Percentiles rank a stretch among this genome's conserved stretches.
Evolutionary conservation across 192 early-diverging fungal species (phyloP).

Genomic region (Physocladia obscura): DNA sequence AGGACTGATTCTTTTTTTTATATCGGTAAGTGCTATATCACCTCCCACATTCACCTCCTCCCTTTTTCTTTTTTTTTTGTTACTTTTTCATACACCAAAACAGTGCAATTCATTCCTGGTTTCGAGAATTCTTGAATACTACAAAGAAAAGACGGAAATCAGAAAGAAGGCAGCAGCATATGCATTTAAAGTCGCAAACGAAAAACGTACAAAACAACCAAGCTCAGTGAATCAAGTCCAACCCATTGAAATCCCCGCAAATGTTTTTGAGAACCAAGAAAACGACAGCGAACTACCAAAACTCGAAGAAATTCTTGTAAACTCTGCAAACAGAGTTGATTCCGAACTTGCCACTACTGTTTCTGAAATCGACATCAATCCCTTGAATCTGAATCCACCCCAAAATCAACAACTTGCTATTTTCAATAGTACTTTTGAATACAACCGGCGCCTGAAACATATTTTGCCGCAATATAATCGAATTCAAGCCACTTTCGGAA

Average conservation of each 20-base stretch:
- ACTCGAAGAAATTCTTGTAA: not conserved
- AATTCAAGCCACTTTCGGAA: conserved; percentile 34
- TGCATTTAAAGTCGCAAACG: conserved; percentile 8
- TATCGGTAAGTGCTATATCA: conserved; percentile 1
- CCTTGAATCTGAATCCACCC: not conserved
- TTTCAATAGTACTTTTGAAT: conserved; percentile 25
- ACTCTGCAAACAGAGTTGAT: too few species aligned
- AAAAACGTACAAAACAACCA: not conserved
- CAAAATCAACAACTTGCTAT: not conserved
- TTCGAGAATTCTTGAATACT: conserved; percentile 17
- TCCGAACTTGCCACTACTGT: too few species aligned
- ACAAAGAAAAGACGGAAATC: conserved; percentile 25
- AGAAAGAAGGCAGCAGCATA: conserved; percentile 24
- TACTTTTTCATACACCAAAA: not conserved
- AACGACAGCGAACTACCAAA: not conserved
- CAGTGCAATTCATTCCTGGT: conserved; percentile 29
- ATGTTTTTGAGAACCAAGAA: not conserved
- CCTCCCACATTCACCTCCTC: not conserved
- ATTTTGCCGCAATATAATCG: conserved; percentile 32
- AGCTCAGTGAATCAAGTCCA: not conserved
- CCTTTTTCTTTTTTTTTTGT: not conserved
- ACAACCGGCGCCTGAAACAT: conserved; percentile 30
- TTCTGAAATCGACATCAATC: not conserved
- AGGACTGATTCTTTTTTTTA: conserved; percentile 33
- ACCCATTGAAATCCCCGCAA: not conserved